Base-by-base conservation (phyloP, 208 protist species). In the Leishmania amazonensis region DNA sequence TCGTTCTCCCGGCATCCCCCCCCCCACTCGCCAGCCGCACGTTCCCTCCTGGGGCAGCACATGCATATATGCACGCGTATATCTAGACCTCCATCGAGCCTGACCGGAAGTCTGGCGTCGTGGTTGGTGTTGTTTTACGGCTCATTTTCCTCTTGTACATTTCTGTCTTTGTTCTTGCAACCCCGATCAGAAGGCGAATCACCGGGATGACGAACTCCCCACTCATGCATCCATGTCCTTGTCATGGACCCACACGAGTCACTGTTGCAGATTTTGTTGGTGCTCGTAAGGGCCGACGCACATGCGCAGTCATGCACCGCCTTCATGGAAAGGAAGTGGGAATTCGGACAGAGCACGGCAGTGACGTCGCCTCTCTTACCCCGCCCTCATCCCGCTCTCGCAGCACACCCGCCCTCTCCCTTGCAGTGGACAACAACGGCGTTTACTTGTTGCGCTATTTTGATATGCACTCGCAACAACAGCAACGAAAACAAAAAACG, bases 91-190 rank as follows among this genome's bases (percentile, higher is more conserved):
- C n/a, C 38, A 53, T 31, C 3, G 24, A 74, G 45, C 28, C 24
- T 38, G 21, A 54, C 4, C 45, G 11, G 28, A 15, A 17, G 70
- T 74, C 17, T 35, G 45, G 11, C 11, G 42, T 47, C 79, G 31
- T 47, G 15, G 57, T 57, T 72, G 60, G 1, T 38, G 28, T 80
- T 11, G 67, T 77, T 47, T 3, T 57, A 24, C 65, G 19, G 71
- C 13, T 80, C 70, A 31, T 77, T 80, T 19, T 68, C 40, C 67
- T 75, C 17, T 15, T 87, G 38, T 84, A 65, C 47, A 76, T 70
- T 87, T 81, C 45, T 60, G 15, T 54, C 28, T 53, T 53, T 21
- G 45, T 31, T 11, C 13, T n/a, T 19, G 70, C 24, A 28, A 21
- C 67, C 40, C 28, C 13, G 38, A 31, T 72, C 67, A 74, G 70